A percentile compares a stretch with the other conserved stretches of the same genome.
Evolutionary conservation across 2,329 filamentous ascomycete species (phyloP).

Genomic region (Sarocladiaceae sp.): DNA sequence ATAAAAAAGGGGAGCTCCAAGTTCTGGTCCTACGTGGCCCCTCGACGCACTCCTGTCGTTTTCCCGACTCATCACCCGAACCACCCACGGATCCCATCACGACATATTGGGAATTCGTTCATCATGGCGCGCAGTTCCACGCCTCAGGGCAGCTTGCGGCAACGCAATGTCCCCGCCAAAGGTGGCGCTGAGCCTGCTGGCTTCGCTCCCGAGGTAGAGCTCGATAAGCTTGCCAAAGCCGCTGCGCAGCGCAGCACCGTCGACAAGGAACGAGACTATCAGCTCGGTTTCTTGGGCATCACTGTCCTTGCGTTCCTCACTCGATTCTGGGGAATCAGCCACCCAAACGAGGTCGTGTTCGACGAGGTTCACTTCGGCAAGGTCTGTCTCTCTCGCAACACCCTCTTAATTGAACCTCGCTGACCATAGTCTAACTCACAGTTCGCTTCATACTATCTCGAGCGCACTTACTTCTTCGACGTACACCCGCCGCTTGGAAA

Average conservation of each 20-base stretch:
- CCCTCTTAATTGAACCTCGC: background rate
- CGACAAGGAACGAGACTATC: conserved; percentile 74
- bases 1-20: conserved; percentile 5
- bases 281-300: conserved; percentile 68
- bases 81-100: background rate
- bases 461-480: conserved; percentile 99
- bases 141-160: conserved; percentile 53
- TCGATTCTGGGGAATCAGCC: conserved; percentile 91
- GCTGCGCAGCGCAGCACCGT: conserved; percentile 26
- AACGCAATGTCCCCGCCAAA: conserved; percentile 48
- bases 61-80: conserved; percentile 3
- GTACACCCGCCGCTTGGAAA: conserved; percentile 98
- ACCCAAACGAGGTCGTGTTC: conserved; percentile 95
- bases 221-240: conserved; percentile 42
- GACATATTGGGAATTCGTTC: conserved; percentile 8
- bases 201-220: conserved; percentile 37
- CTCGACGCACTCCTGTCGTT: background rate
- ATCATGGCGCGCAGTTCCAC: conserved; percentile 43
- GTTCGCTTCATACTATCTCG: conserved; percentile 78
- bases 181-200: conserved; percentile 34
- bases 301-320: conserved; percentile 83
- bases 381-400: conserved; percentile 46
- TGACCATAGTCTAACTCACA: conserved; percentile 22
- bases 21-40: conserved; percentile 6
- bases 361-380: conserved; percentile 99